phyloP scores from a whole-genome alignment of 305 asterid species.

The Fraxinus velutina region DNA sequence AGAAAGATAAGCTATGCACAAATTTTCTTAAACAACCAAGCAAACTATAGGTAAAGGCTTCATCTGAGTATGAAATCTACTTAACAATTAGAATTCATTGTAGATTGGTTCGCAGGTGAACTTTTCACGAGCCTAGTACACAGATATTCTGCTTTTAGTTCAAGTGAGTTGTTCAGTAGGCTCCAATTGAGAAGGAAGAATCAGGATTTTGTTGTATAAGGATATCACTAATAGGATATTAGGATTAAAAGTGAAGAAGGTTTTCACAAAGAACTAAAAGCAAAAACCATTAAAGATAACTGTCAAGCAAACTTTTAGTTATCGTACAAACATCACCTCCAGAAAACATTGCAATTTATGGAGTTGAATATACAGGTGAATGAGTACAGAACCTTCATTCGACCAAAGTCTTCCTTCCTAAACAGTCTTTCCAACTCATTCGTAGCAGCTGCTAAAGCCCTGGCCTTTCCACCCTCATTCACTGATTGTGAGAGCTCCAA shows the following conservation, averaged over 20 bases:
- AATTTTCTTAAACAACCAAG: not conserved
- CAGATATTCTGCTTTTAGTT: not conserved
- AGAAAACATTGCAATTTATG: not conserved
- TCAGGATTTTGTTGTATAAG: not conserved
- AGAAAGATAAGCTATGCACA: not conserved
- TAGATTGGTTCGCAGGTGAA: not conserved
- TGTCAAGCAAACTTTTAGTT: not conserved
- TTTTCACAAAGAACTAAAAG: not conserved
- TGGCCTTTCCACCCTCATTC: conserved; percentile 71
- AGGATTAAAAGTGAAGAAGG: not conserved
- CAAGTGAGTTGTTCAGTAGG: not conserved
- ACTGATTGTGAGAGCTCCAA: conserved; percentile 61
- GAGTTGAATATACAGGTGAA: conserved; percentile 21
- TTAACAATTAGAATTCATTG: not conserved
- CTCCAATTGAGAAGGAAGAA: not conserved
- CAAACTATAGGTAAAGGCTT: not conserved
- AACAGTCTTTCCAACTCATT: conserved; percentile 83
- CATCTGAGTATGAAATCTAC: not conserved
- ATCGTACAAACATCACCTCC: not conserved
- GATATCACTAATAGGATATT: not conserved
- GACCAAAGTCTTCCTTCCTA: conserved; percentile 77
- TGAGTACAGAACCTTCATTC: conserved; percentile 63
- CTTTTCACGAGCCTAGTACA: not conserved
- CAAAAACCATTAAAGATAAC: not conserved
- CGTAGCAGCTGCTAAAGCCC: conserved; percentile 84